Percentiles rank a stretch among this genome's conserved stretches.
These are phyloP conservation scores for Pachysandra terminalis DNA, from an alignment of 164 flowering plant genomes.

Conservation along the genomic window DNA sequence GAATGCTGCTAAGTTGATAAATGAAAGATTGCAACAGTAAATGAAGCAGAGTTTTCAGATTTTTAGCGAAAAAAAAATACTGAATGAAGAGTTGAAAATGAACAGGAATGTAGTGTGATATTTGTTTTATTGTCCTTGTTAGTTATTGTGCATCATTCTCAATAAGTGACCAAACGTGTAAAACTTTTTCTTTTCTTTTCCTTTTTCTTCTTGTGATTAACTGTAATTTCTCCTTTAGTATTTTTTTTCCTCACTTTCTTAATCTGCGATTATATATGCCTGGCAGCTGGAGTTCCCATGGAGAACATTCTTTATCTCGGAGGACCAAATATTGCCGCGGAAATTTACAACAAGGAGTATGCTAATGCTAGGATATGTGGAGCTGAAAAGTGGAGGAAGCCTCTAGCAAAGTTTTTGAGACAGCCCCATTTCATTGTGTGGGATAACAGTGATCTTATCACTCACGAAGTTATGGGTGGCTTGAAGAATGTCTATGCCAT, in stretches of 20 bases:
- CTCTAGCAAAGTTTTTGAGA: constrained; percentile 79
- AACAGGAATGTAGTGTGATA: no score
- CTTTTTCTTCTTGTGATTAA: neutral
- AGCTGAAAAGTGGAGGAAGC: constrained; percentile 84
- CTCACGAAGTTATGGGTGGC: constrained; percentile 95
- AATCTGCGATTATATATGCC: neutral
- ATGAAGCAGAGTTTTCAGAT: no score
- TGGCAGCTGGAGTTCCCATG: constrained; percentile 74
- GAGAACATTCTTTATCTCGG: constrained; percentile 93
- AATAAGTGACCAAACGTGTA: no score
- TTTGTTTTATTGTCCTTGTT: no score
- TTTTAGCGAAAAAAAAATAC: no score
- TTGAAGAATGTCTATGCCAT: constrained; percentile 83
- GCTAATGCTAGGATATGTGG: constrained; percentile 97
- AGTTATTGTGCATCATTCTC: no score
- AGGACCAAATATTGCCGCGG: constrained; percentile 93
- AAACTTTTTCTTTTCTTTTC: neutral
- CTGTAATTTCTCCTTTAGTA: neutral
- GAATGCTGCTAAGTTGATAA: no score
- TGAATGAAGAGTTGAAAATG: no score
- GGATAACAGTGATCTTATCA: constrained; percentile 91
- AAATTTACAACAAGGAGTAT: constrained; percentile 87
- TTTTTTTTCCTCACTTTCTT: neutral
- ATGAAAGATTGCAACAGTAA: no score
- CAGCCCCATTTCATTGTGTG: constrained; percentile 90